Percentiles rank a stretch among this genome's conserved stretches.
Evolutionary conservation across 371 early-diverging fungal species (phyloP).

Genomic region (Sporodiniella umbellata): DNA sequence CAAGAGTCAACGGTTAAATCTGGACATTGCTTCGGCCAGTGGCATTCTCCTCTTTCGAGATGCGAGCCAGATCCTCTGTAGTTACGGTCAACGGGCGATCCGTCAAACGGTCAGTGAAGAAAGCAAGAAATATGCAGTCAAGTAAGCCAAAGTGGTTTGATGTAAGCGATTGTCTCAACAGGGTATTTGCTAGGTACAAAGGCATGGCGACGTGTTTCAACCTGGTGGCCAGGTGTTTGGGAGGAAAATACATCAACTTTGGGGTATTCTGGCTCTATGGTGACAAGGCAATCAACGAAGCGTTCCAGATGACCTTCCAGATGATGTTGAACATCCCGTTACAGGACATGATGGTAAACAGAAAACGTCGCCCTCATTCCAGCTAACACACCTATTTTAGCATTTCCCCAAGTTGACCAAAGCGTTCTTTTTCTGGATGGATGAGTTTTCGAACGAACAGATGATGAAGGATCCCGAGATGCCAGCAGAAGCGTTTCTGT

Average conservation of each 20-base stretch:
- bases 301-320: constrained; percentile 60
- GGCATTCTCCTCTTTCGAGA: constrained; percentile 84
- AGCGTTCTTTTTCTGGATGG: constrained; percentile 55
- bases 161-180: not conserved
- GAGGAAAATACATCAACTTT: constrained; percentile 83
- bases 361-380: no score
- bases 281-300: constrained; percentile 73
- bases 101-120: constrained; percentile 12
- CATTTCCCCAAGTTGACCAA: constrained; percentile 58
- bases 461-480: constrained; percentile 53
- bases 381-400: constrained; percentile 35
- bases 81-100: constrained; percentile 33
- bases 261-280: constrained; percentile 84
- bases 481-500: constrained; percentile 46
- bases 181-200: constrained; percentile 75
- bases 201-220: constrained; percentile 72
- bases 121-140: constrained; percentile 21
- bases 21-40: constrained; percentile 78
- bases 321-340: constrained; percentile 68
- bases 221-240: constrained; percentile 64
- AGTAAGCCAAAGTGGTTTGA: not conserved
- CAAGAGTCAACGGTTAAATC: constrained; percentile 70
- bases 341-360: constrained; percentile 61
- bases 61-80: constrained; percentile 57
- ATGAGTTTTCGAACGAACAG: constrained; percentile 59